Percentiles rank a stretch among this genome's conserved stretches.
phyloP scores from a whole-genome alignment of 2,329 filamentous ascomycete genomes.

The Eutypa lata region DNA sequence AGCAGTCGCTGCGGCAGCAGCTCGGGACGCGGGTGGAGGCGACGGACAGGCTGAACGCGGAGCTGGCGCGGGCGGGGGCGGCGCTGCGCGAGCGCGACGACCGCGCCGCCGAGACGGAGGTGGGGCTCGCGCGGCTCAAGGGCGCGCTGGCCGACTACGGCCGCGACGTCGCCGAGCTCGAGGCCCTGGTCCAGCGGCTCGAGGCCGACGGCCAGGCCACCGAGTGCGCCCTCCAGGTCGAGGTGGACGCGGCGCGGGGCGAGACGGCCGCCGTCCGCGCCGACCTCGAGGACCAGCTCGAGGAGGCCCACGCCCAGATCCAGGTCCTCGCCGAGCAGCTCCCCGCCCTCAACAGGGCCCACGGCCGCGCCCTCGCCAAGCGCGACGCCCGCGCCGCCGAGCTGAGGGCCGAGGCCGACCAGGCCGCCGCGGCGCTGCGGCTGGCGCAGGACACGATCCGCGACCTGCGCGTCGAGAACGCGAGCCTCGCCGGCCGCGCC shows the following conservation, averaged over 20 bases:
- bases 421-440: too few relatives aligned
- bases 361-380: too few relatives aligned
- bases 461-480: constrained; percentile 45
- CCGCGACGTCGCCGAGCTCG: constrained; percentile 52
- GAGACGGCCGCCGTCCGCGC: too few relatives aligned
- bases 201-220: constrained; percentile 48
- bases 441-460: constrained; percentile 46
- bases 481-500: constrained; percentile 31
- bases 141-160: constrained; percentile 51
- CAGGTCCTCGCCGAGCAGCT: too few relatives aligned
- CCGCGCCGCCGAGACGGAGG: constrained; percentile 45
- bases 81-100: constrained; percentile 36
- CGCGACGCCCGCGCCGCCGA: too few relatives aligned
- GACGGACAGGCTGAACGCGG: constrained; percentile 44
- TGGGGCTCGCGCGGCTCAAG: constrained; percentile 48
- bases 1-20: constrained; percentile 54
- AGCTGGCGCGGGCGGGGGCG: constrained; percentile 33
- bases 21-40: constrained; percentile 50
- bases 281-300: too few relatives aligned
- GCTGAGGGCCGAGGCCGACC: constrained; percentile 29
- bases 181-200: constrained; percentile 46
- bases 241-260: too few relatives aligned
- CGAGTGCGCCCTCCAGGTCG: constrained; percentile 36
- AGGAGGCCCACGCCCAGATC: too few relatives aligned
- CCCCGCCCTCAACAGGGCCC: too few relatives aligned